Evolutionary conservation across 306 rosid genomes (phyloP).

Genomic region (Dryas octopetala): DNA sequence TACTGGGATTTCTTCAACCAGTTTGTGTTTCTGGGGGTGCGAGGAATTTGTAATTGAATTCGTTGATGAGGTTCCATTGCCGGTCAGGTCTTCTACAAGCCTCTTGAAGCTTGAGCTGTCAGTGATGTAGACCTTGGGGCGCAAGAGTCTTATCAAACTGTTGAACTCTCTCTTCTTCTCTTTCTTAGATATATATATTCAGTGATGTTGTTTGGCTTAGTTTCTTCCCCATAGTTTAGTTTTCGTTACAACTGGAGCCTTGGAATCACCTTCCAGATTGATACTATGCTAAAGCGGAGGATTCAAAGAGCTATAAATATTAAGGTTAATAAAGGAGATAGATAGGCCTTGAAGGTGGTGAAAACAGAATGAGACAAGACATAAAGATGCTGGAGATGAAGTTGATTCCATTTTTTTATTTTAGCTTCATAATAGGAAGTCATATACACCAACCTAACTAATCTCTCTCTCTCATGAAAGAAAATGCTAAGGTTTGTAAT

Average conservation of each 20-base stretch:
- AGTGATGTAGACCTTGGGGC: constrained; percentile 47
- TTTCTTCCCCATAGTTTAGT: constrained; percentile 38
- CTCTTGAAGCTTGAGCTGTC: constrained; percentile 43
- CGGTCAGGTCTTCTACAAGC: constrained; percentile 48
- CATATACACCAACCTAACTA: constrained; percentile 6
- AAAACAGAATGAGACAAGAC: constrained; percentile 26
- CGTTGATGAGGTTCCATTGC: constrained; percentile 15
- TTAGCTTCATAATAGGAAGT: constrained; percentile 11
- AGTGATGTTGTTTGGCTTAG: constrained; percentile 21
- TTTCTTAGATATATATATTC: constrained; percentile 27
- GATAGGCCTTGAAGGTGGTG: constrained; percentile 18
- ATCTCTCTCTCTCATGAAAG: neutral
- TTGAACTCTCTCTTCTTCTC: constrained; percentile 27
- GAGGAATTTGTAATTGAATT: neutral
- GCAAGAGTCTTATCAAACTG: constrained; percentile 31
- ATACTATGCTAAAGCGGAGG: constrained; percentile 40
- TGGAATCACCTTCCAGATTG: constrained; percentile 43
- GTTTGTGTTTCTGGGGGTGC: neutral
- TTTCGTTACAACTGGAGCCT: constrained; percentile 19
- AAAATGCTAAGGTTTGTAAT: constrained; percentile 48
- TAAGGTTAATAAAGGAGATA: constrained; percentile 27
- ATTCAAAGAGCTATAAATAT: constrained; percentile 46
- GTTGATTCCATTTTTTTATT: constrained; percentile 20
- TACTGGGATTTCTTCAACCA: constrained; percentile 3
- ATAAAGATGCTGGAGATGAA: constrained; percentile 55